Evolutionary conservation across 2,329 filamentous ascomycete genomes (phyloP).

Genomic region (Trichoderma endophyticum): DNA sequence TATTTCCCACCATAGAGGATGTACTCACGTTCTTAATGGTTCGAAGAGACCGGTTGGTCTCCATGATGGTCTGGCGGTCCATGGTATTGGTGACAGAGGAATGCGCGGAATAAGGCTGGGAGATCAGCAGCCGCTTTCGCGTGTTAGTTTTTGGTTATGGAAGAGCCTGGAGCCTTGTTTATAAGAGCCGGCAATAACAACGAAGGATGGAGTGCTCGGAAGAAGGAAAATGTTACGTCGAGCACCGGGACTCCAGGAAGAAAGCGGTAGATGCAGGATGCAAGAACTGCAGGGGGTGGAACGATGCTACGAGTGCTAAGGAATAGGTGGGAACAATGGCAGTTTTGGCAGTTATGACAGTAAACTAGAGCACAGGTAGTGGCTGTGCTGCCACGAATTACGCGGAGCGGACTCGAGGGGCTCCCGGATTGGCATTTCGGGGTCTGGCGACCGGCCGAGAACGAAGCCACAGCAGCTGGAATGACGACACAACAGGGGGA

Average conservation of each 20-base stretch:
- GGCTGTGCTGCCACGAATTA: constrained; percentile 5
- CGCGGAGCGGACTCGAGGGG: background rate
- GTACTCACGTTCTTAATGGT: constrained; percentile 75
- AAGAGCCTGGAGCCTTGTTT: background rate
- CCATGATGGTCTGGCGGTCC: constrained; percentile 59
- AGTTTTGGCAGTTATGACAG: background rate
- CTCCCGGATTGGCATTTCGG: constrained; percentile 1
- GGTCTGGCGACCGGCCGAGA: background rate
- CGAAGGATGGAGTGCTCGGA: background rate
- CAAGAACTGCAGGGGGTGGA: background rate
- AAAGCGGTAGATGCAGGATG: background rate
- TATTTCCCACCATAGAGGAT: background rate
- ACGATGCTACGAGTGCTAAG: background rate
- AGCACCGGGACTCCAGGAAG: background rate
- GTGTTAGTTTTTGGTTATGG: background rate
- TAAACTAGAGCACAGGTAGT: background rate
- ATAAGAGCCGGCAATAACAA: background rate
- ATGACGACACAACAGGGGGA: background rate
- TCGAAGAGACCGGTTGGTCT: constrained; percentile 80
- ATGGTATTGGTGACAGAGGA: constrained; percentile 29
- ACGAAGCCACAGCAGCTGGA: background rate
- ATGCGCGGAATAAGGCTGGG: background rate
- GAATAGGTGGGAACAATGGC: background rate
- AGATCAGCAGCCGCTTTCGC: background rate
- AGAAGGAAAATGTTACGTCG: background rate